Percentiles rank a stretch among this genome's conserved stretches.
Conservation (phyloP, 108 stramenopile species). For the Nannochloropsis gaditana region DNA sequence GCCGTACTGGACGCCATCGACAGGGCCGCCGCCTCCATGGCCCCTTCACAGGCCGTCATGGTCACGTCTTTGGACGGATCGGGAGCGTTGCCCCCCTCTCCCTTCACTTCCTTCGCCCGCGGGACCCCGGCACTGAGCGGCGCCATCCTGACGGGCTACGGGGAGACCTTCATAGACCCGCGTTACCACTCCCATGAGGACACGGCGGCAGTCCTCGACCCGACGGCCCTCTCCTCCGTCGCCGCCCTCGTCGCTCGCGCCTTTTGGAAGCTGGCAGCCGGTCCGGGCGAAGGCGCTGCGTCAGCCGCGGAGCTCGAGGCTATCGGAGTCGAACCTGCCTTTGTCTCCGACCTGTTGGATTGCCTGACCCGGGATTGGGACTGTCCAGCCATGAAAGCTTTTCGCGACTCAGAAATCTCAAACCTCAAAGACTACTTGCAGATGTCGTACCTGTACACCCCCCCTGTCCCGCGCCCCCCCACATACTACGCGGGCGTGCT, state of each 20-base stretch:
- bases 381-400: not conserved
- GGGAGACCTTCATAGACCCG: not conserved
- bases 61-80: not conserved
- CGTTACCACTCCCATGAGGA: not conserved
- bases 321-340: not conserved
- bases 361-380: not conserved
- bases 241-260: not conserved
- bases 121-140: not conserved
- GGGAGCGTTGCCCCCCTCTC: not conserved
- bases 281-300: not conserved
- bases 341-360: not conserved
- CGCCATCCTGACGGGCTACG: not conserved
- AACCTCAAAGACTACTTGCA: not conserved
- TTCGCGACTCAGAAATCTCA: not conserved
- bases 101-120: not conserved
- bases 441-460: not conserved
- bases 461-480: not conserved
- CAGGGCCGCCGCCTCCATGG: not conserved
- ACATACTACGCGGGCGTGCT: not conserved
- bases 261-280: not conserved
- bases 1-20: not conserved
- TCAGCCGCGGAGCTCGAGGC: not conserved
- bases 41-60: not conserved
- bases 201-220: not conserved
- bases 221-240: not conserved